Base-by-base conservation (phyloP, 495 filamentous ascomycete species). In the Schizothecium vesticola region DNA sequence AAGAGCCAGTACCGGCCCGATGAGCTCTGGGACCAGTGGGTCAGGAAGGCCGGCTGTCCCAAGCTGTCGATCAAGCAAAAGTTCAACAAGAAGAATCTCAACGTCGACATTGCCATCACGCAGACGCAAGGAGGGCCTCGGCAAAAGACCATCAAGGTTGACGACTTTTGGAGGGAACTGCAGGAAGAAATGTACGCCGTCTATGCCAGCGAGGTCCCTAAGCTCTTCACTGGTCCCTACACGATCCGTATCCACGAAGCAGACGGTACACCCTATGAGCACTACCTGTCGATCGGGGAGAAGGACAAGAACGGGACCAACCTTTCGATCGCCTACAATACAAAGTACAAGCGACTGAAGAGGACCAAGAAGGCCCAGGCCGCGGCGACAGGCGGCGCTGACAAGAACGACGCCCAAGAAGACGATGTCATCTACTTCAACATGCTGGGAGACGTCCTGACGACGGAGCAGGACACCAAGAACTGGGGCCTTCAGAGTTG, bases 181-280 rank as follows among this genome's bases (percentile, higher is more conserved):
- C 89, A 92, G 70, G 94, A 97, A 76, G 86, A 93, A 55, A 80
- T 88, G 11, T 79, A 89, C 64, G 84, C 86, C 25, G 86, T 97
- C 55, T 89, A 89, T 69, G 88, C 88, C 29, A 90, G 87, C 25
- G 80, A 86, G 55, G 77, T 91, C 11, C 92, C 91, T 69, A 88
- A 89, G 36, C 81, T 92, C 3, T 99, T 98, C 77, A 94, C 92
- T 3, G 94, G 94, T 1, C 94, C 96, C 0, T 96, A 98, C 91
- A 98, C 95, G 0, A 91, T 99, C 71, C 87, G 96, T 59, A 97
- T 99, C 69, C 95, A 99, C 80, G 95, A 99, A 80, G 96, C 95
- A 26, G 96, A 99, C 75, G 95, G 95, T 19, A 98, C 96, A 3
- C 95, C 95, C 23, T 99, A 99, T 76, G 95, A 99, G 78, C 95